Evolutionary conservation across 2,329 filamentous ascomycete species (phyloP).

Genomic region (Alternaria hordeiaustralica): DNA sequence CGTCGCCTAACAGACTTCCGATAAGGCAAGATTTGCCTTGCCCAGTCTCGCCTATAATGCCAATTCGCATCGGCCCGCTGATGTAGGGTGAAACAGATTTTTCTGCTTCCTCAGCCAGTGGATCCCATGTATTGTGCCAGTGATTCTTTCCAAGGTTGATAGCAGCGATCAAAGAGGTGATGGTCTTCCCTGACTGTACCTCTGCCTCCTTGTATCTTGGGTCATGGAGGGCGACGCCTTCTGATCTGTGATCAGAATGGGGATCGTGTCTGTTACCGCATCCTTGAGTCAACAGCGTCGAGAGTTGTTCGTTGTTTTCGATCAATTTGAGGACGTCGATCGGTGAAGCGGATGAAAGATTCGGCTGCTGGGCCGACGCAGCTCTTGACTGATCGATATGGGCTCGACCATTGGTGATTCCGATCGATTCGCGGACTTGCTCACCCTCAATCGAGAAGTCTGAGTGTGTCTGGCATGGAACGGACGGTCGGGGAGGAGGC

Average conservation of each 20-base stretch:
- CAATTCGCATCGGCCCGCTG: neutral
- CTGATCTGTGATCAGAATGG: neutral
- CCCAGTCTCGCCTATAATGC: neutral
- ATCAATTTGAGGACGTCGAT: neutral
- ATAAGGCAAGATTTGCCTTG: neutral
- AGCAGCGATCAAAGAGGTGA: neutral
- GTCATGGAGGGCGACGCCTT: neutral
- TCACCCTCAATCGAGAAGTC: neutral
- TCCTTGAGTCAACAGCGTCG: neutral
- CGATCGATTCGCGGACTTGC: neutral
- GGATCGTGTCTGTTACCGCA: neutral
- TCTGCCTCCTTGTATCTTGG: neutral
- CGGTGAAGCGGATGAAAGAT: neutral
- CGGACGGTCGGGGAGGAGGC: neutral
- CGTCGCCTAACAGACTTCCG: neutral
- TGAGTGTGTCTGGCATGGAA: neutral
- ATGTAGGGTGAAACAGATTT: neutral
- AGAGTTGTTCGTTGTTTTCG: neutral
- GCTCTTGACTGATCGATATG: neutral
- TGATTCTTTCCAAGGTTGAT: neutral
- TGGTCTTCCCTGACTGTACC: neutral
- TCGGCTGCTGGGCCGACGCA: neutral
- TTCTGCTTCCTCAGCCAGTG: neutral
- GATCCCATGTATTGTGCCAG: neutral
- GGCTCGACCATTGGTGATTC: neutral